A percentile compares a stretch with the other conserved stretches of the same genome.
Evolutionary conservation across 805 yeast species (phyloP).

Genomic region (Schwanniomyces vanrijiae): DNA sequence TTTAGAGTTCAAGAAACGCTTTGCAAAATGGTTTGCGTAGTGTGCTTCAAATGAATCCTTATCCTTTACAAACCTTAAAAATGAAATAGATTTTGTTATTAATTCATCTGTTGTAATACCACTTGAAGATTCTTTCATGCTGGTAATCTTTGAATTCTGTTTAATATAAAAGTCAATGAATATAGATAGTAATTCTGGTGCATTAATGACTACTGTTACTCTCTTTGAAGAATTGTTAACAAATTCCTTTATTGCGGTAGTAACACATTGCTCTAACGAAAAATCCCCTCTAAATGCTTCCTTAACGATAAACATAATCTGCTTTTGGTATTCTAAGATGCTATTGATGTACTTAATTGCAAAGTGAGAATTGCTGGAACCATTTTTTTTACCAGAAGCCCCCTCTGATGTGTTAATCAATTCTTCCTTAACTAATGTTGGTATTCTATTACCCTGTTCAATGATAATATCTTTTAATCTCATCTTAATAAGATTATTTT

Average conservation of each 20-base stretch:
- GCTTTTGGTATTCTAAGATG: conserved; percentile 51
- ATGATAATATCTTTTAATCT: conserved; percentile 49
- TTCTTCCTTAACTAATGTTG: conserved; percentile 20
- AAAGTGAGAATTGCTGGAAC: conserved; percentile 39
- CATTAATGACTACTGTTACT: conserved; percentile 35
- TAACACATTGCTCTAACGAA: conserved; percentile 53
- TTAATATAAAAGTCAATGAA: conserved; percentile 42
- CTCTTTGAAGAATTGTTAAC: conserved; percentile 47
- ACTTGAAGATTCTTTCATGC: conserved; percentile 10
- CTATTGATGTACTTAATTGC: conserved; percentile 71
- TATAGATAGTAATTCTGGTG: conserved; percentile 39
- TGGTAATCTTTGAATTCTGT: conserved; percentile 25
- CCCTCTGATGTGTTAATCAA: conserved; percentile 6
- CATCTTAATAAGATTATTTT: conserved; percentile 47
- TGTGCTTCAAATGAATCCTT: conserved; percentile 84
- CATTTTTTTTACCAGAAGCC: conserved; percentile 11
- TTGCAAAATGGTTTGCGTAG: conserved; percentile 84
- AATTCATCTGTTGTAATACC: conserved; percentile 28
- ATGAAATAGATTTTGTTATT: conserved; percentile 54
- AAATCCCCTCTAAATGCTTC: conserved; percentile 51
- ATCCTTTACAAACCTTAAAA: conserved; percentile 71
- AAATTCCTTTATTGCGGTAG: conserved; percentile 60
- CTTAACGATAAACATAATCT: conserved; percentile 48
- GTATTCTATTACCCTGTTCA: conserved; percentile 42
- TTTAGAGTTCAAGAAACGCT: conserved; percentile 54